Conservation (phyloP, 2,329 filamentous ascomycete species). For the Pseudogymnoascus sp. region DNA sequence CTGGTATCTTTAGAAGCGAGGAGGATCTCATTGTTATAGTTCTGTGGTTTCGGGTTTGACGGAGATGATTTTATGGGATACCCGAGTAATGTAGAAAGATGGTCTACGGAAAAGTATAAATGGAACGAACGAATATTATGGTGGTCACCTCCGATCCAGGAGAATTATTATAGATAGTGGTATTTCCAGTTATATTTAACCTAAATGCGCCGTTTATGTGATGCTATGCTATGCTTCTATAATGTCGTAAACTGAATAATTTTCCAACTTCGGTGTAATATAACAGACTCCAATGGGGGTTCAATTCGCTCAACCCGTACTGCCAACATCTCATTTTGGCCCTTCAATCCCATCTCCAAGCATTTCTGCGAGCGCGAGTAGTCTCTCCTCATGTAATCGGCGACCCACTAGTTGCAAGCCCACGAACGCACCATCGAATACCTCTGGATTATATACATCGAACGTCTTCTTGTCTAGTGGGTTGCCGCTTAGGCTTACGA, state of each 20-base stretch:
- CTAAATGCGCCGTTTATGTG: neutral
- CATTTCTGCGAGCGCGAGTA: neutral
- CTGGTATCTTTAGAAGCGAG: neutral
- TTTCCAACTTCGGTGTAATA: neutral
- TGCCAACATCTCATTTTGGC: neutral
- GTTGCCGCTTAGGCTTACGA: constrained; percentile 5
- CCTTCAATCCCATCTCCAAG: neutral
- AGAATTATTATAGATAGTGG: neutral
- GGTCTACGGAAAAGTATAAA: neutral
- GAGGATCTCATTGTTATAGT: neutral
- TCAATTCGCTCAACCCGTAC: neutral
- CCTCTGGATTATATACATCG: constrained; percentile 22
- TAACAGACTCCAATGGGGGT: neutral
- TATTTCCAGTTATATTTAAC: neutral
- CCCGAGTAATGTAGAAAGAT: neutral
- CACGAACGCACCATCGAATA: constrained; percentile 18
- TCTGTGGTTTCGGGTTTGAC: neutral
- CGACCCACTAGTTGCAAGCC: constrained; percentile 11
- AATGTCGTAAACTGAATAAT: neutral
- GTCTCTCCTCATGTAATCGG: constrained; percentile 13
- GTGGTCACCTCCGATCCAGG: neutral
- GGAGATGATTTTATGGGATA: neutral
- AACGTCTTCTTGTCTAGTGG: constrained; percentile 13
- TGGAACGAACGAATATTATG: neutral
- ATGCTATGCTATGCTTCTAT: neutral